phyloP scores from a whole-genome alignment of 2,329 filamentous ascomycete species.

The Sporothrix protearum region DNA sequence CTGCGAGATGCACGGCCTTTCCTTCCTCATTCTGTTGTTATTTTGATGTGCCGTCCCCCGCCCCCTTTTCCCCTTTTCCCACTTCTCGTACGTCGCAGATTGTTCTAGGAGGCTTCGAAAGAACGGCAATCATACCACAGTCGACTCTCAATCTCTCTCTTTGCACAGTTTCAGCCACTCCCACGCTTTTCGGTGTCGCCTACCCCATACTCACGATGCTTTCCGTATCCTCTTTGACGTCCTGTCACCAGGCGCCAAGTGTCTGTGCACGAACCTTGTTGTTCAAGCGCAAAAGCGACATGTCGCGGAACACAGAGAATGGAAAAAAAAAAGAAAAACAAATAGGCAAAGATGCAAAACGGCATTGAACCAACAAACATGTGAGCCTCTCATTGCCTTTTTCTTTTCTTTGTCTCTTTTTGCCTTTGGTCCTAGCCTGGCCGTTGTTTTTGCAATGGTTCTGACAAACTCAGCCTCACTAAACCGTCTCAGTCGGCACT shows the following conservation, averaged over 20 bases:
- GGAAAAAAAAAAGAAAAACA: neutral
- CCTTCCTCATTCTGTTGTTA: neutral
- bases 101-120: conserved; percentile 32
- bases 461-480: neutral
- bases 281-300: neutral
- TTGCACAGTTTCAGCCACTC: neutral
- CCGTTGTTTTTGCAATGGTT: neutral
- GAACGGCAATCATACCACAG: conserved; percentile 29
- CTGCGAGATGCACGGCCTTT: neutral
- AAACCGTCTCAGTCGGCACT: neutral
- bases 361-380: neutral
- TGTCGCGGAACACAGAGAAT: neutral
- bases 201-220: neutral
- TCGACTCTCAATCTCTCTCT: neutral
- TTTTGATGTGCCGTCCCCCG: neutral
- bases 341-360: neutral
- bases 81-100: conserved; percentile 24
- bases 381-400: neutral
- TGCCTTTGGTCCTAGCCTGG: neutral
- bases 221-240: neutral
- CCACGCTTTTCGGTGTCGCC: neutral
- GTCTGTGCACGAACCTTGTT: conserved; percentile 5
- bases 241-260: neutral
- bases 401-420: neutral
- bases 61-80: neutral